Conservation (phyloP, 2,329 filamentous ascomycete genomes). For the Diaporthe citrichinensis region DNA sequence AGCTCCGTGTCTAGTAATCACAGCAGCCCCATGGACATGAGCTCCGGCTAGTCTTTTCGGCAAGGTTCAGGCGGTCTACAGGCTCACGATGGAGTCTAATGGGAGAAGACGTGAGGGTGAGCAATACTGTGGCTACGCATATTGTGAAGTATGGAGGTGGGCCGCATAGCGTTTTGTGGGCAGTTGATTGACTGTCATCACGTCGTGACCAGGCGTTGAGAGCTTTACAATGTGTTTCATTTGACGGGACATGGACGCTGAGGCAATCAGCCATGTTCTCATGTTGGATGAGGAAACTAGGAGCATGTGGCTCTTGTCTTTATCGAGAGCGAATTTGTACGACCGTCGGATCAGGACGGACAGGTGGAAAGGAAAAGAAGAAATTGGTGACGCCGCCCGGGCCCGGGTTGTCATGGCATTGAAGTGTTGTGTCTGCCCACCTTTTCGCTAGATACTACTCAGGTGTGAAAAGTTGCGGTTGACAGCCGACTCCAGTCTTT, state of each 20-base stretch:
- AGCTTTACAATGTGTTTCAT: background rate
- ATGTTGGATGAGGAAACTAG: background rate
- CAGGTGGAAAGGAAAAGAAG: background rate
- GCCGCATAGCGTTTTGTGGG: background rate
- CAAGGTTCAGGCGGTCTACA: too few species aligned
- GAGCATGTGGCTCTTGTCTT: background rate
- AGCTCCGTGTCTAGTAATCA: constrained; percentile 22
- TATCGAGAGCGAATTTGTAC: background rate
- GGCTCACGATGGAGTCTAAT: background rate
- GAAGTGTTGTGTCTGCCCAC: background rate
- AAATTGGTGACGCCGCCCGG: too few species aligned
- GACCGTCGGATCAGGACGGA: background rate
- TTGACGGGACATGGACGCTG: background rate
- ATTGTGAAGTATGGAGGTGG: background rate
- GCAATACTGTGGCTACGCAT: background rate
- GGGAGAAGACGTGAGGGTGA: background rate
- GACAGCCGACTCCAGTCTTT: background rate
- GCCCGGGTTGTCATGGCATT: background rate
- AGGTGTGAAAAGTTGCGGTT: background rate
- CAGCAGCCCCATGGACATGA: constrained; percentile 26
- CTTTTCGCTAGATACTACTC: background rate
- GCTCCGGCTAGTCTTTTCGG: background rate
- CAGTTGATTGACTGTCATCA: background rate
- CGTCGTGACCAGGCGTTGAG: background rate
- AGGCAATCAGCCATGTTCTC: background rate